Conservation (phyloP, 2,329 filamentous ascomycete genomes). For the Triangularia verruculosa region DNA sequence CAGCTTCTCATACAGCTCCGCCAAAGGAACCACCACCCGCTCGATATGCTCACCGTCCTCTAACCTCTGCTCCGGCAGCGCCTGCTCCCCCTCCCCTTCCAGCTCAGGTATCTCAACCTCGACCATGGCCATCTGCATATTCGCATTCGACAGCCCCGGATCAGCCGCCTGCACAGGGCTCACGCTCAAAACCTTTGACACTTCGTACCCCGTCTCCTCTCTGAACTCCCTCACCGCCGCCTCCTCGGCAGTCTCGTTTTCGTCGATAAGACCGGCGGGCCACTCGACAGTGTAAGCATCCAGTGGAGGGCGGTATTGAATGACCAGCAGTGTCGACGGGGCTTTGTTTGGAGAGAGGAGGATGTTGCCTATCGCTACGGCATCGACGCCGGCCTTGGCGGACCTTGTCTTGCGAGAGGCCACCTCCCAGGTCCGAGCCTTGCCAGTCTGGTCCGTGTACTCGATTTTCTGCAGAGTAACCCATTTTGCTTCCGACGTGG, state of each 20-base stretch:
- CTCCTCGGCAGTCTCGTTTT: slow-evolving; percentile 48
- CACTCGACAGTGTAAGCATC: slow-evolving; percentile 53
- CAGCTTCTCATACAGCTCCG: slow-evolving; percentile 54
- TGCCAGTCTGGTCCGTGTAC: slow-evolving; percentile 56
- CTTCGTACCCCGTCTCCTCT: slow-evolving; percentile 55
- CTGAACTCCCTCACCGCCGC: slow-evolving; percentile 52
- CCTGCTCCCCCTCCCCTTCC: slow-evolving; percentile 42
- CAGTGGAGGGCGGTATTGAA: slow-evolving; percentile 52
- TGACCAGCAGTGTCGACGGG: slow-evolving; percentile 48
- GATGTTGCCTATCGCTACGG: slow-evolving; percentile 61
- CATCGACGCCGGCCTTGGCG: slow-evolving; percentile 52
- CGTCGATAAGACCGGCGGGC: slow-evolving; percentile 53
- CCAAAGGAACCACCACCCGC: slow-evolving; percentile 55
- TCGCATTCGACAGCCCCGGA: slow-evolving; percentile 58
- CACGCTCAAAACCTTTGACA: slow-evolving; percentile 44
- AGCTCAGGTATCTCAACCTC: slow-evolving; percentile 47
- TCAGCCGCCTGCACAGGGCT: slow-evolving; percentile 55
- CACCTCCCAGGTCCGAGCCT: slow-evolving; percentile 57
- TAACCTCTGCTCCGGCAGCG: slow-evolving; percentile 54
- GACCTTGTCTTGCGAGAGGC: slow-evolving; percentile 55
- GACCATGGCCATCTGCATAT: slow-evolving; percentile 60
- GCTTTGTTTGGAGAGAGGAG: slow-evolving; percentile 45
- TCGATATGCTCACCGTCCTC: slow-evolving; percentile 62
- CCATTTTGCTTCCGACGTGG: slow-evolving; percentile 53
- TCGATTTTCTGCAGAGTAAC: slow-evolving; percentile 54